Conservation (phyloP, 352 stramenopile genomes). For the Phytophthora melonis region DNA sequence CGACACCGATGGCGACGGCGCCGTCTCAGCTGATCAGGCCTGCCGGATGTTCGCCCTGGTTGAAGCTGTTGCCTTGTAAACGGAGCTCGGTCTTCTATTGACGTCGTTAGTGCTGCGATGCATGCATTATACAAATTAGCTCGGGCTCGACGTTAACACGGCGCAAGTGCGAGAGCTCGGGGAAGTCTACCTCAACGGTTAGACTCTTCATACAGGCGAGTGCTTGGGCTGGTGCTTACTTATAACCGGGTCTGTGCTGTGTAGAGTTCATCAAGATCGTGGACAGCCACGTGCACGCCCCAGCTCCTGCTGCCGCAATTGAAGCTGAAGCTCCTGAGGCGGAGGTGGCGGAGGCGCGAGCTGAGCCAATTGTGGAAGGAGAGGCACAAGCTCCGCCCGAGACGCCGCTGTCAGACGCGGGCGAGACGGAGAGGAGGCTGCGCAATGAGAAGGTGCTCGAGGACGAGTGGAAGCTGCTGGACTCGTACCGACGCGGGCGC, state of each 20-base stretch:
- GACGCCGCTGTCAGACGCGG: conserved; percentile 11
- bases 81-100: not conserved
- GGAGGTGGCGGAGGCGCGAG: not conserved
- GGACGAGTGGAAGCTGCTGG: conserved; percentile 66
- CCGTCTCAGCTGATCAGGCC: conserved; percentile 62
- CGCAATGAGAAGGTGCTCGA: conserved; percentile 48
- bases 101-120: not conserved
- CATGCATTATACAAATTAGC: conserved; percentile 27
- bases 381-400: conserved; percentile 2
- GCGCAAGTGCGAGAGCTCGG: conserved; percentile 61
- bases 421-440: conserved; percentile 29
- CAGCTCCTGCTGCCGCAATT: conserved; percentile 1
- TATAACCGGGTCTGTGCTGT: not conserved
- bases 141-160: conserved; percentile 65
- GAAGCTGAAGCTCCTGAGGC: conserved; percentile 13
- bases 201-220: not conserved
- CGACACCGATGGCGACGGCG: conserved; percentile 72
- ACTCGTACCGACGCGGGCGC: conserved; percentile 56
- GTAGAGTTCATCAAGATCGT: conserved; percentile 82
- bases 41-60: conserved; percentile 76
- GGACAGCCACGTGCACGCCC: conserved; percentile 53
- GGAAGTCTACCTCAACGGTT: conserved; percentile 73
- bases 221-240: not conserved
- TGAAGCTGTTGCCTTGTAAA: not conserved
- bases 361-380: not conserved